Base-by-base conservation (phyloP, 306 rosid species). In the Citrullus amarus region DNA sequence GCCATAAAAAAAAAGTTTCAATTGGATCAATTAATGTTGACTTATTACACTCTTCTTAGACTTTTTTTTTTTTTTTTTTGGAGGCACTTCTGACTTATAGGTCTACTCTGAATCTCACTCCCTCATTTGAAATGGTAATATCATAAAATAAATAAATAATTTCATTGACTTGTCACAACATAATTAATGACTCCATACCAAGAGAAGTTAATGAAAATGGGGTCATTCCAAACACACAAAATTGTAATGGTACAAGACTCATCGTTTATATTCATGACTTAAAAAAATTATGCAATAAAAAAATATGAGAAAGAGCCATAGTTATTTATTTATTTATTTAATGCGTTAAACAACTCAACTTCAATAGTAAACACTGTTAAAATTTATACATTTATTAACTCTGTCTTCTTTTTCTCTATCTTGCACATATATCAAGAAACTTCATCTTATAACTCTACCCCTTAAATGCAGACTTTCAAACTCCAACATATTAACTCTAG, bases 171-270 rank as follows among this genome's bases (percentile, higher is more conserved):
- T 25, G 22, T 22, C 76, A 71, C 76, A 46, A 48, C 56, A 71
- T 71, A 71, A 71, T 71, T 71, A 71, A 71, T 71, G 76, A 71
- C 58, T 46, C 76, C 54, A 71, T 46, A 71, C 56, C 56, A 28
- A 14, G 16, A 46, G 34, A 14, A 71, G 55, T 71, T 71, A 71
- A 71, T 71, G 56, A 25, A 46, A 46, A 71, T 71, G 56, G 76
- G 58, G 76, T 25, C 57, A 25, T 63, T 32, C 39, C 41, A 9
- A 71, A 70, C 56, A 70, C 56, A 67, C 16, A 9, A 66, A 66
- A 67, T 36, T 65, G 28, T 65, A 67, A 18, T 9, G 6, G 32
- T 67, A 67, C 73, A 67, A 66, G 15, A 62, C 69, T 32, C 11
- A 62, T 41, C 36, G 36, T 32, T 32, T 32, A 3, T 32, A 32